Conservation (phyloP, 108 stramenopile species). For the Fragilaria radians region DNA sequence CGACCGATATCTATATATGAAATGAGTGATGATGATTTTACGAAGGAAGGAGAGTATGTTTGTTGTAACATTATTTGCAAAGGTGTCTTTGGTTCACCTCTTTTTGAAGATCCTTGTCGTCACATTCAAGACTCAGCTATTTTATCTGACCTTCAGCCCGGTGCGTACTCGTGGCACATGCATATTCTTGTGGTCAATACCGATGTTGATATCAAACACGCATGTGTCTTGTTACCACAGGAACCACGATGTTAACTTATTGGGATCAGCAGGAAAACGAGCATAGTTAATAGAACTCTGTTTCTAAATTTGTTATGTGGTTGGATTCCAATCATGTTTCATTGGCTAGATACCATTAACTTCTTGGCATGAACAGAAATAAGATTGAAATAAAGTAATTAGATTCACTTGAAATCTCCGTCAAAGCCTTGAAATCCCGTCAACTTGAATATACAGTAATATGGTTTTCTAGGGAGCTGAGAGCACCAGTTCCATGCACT, state of each 20-base stretch:
- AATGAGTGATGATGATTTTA: slow-evolving; percentile 15
- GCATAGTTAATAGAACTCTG: too few relatives aligned
- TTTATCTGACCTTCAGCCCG: slow-evolving; percentile 22
- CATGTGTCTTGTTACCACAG: slow-evolving; percentile 61
- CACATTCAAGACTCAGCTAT: slow-evolving; percentile 48
- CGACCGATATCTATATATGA: slow-evolving; percentile 80
- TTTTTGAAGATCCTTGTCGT: slow-evolving; percentile 50
- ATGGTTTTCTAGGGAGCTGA: slow-evolving; percentile 67
- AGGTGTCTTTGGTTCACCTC: slow-evolving; percentile 58
- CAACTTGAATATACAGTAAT: slow-evolving; percentile 72
- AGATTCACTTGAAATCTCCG: slow-evolving; percentile 68
- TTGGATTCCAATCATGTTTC: too few relatives aligned
- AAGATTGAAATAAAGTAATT: too few relatives aligned
- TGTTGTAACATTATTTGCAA: slow-evolving; percentile 39
- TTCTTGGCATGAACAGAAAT: too few relatives aligned
- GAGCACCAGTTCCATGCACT: slow-evolving; percentile 83
- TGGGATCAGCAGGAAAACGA: too few relatives aligned
- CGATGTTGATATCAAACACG: slow-evolving; percentile 51
- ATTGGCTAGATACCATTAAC: too few relatives aligned
- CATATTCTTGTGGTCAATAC: slow-evolving; percentile 61
- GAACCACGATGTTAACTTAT: too few relatives aligned
- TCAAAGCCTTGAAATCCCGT: slow-evolving; percentile 85
- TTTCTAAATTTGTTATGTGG: too few relatives aligned
- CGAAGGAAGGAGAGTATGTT: neutral
- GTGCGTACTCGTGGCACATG: slow-evolving; percentile 58